Evolutionary conservation across 2,329 filamentous ascomycete species (phyloP), one percentile per base, ranked within the genome.

Genomic region (Verticillium alfalfae): DNA sequence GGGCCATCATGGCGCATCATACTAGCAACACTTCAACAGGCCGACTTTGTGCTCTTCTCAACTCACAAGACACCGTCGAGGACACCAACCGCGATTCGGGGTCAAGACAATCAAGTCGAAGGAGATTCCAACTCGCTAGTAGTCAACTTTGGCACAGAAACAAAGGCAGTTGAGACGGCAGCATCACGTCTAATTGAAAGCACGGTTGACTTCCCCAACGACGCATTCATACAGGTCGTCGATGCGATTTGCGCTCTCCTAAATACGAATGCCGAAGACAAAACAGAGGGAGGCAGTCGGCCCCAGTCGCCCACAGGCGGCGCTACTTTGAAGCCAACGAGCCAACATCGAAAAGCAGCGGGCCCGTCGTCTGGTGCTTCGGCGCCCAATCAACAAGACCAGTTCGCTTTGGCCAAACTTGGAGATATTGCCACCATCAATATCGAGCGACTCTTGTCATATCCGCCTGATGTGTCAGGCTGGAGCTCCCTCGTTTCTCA

Each of bases 21-120:
- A 16, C 83, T 99, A 1, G 93, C 96, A 70, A 96, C 93, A 0
- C 78, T 99, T 8, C 93, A 97, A 70, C 92, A 97, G 73, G 93
- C 94, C 2, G 95, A 98, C 68, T 87, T 96, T 65, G 88, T 98
- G 4, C 82, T 97, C 34, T 90, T 88, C 61, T 83, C 85, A 12
- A 86, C 82, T 15, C 82, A 82, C 12, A 86, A 85, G 67, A 72
- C 79, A 5, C 77, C 83, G 0, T 83, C 81, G 0, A 79, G 81
- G 60, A 81, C 82, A 1, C 78, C 82, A 6, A 77, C 83, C 1
- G 76, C 79, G 6, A 76, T 74, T 13, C 78, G 79, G 62, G 77
- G 73, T 1, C 70, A 76, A 34, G 85, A 84, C 65, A 73, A 76
- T 54, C 79, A 72, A 56, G 78, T 76, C 16, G 84, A 87, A 31